Evolutionary conservation across 352 stramenopile genomes (phyloP), one percentile per base, ranked within the genome.

Genomic region (Phytophthora sp.): DNA sequence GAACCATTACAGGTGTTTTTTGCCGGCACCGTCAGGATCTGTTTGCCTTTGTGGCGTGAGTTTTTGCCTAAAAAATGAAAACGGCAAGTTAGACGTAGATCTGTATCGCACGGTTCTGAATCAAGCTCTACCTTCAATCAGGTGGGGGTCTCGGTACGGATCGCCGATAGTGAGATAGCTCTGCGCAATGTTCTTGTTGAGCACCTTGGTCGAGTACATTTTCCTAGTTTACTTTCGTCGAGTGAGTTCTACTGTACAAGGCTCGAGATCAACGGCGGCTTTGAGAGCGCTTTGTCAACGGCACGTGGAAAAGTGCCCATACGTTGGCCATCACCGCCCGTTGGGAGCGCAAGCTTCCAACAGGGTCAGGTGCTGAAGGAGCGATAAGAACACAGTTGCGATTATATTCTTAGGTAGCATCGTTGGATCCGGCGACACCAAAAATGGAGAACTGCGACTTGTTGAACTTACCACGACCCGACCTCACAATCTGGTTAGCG

Each of bases 121-220:
- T n/a, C n/a, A n/a, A n/a, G n/a, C n/a, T n/a, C n/a, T 54, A 82
- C 74, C 77, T 64, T 92, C 76, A 45, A 91, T 86, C 23, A 86
- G 37, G 38, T 92, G 82, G 30, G 84, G 80, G 54, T 92, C 84
- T 37, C 78, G 75, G 54, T 91, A 92, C 27, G 81, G 81, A 54
- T 92, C 84, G 21, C 84, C 84, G 48, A 92, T 88, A 41, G 81
- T 86, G 41, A 92, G 72, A 69, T 92, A 92, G 77, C 84, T 91
- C 56, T 78, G 71, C 4, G 77, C 84, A 27, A 92, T 78, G 62
- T 91, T 92, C 70, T 92, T 92, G 74, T 92, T 92, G 41, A 92
- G 69, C 51, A 88, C 76, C 63, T 90, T 89, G 67, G 79, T 89
- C 38, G 80, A 76, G 61, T 92, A 92, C 84, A 92, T 92, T 3